Conservation (phyloP, 768 basidiomycete genomes). For the Pulveroboletus sp. region DNA sequence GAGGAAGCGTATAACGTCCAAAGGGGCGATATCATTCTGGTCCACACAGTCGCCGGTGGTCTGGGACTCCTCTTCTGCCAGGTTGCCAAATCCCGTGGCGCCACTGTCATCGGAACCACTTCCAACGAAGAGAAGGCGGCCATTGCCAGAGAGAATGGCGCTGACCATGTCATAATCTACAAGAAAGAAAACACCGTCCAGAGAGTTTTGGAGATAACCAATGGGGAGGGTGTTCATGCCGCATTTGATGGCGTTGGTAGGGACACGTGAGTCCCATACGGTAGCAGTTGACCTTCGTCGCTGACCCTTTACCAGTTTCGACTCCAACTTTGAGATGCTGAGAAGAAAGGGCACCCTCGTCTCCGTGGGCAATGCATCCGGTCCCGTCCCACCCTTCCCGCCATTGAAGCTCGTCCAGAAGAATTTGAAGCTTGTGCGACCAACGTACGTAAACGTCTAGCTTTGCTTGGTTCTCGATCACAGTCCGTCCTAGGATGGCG, state of each 20-base stretch:
- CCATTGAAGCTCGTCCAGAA: conserved; percentile 72
- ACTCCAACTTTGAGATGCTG: conserved; percentile 74
- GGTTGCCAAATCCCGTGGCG: conserved; percentile 67
- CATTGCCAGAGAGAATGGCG: conserved; percentile 73
- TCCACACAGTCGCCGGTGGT: conserved; percentile 92
- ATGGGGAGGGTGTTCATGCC: conserved; percentile 77
- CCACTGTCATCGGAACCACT: conserved; percentile 89
- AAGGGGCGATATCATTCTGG: conserved; percentile 70
- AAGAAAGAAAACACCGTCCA: conserved; percentile 68
- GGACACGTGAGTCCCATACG: conserved; percentile 62
- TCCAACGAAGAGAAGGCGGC: conserved; percentile 81
- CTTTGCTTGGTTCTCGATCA: background rate
- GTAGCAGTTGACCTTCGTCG: background rate
- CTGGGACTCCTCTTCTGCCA: conserved; percentile 69
- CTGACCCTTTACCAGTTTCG: conserved; percentile 46
- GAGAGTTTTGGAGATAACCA: conserved; percentile 69
- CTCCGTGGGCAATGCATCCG: conserved; percentile 89
- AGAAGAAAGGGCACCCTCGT: conserved; percentile 88
- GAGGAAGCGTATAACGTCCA: conserved; percentile 85
- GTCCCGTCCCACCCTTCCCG: conserved; percentile 70
- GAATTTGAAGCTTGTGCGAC: conserved; percentile 74
- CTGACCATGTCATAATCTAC: conserved; percentile 84
- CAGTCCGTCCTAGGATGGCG: conserved; percentile 43
- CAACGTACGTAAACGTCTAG: conserved; percentile 46
- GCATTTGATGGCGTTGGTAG: conserved; percentile 97